Evolutionary conservation across 495 filamentous ascomycete species (phyloP), one percentile per base, ranked within the genome.

Genomic region (Letharia columbiana): DNA sequence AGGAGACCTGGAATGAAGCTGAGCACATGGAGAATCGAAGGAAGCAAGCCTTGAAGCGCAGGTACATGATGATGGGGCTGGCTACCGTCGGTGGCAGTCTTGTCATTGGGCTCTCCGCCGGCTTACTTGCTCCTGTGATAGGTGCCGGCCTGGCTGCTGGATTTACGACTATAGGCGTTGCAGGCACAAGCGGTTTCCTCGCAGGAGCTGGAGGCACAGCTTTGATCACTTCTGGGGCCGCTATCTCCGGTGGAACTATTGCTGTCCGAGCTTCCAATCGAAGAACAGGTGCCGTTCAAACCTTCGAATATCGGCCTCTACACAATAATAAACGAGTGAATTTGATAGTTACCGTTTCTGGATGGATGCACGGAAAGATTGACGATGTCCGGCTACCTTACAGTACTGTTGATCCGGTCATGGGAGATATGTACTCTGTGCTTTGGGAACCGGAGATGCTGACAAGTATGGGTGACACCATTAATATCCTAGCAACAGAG

Each of bases 391-490:
- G 94, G 65, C 74, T 99, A 67, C 94, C 94, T 18, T 99, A 86
- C 75, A 96, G 91, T 77, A 99, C 94, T 4, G 87, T 99, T 5
- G 92, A 98, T 75, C 92, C 94, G 0, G 85, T 97, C 66, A 98
- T 99, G 94, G 94, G 94, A 42, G 94, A 99, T 77, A 84, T 99
- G 31, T 99, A 98, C 77, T 98, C 95, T 0, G 87, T 99, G 12
- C 80, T 93, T 62, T 99, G 95, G 95, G 94, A 99, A 75, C 95
- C 94, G 6, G 94, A 99, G 70, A 96, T 99, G 92, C 82, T 99
- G 68, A 88, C 84, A 58, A 94, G 89, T 72, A 98, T 96, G 90
- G 94, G 94, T 81, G 88, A 91, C 63, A 99, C 94, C 33, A 98
- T 99, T 70, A 96, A 96, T 70, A 97, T 99, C 75, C 81, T 99